Percentiles rank a stretch among this genome's conserved stretches.
Evolutionary conservation across 352 stramenopile genomes (phyloP).

Genomic region (Plasmopara muralis): DNA sequence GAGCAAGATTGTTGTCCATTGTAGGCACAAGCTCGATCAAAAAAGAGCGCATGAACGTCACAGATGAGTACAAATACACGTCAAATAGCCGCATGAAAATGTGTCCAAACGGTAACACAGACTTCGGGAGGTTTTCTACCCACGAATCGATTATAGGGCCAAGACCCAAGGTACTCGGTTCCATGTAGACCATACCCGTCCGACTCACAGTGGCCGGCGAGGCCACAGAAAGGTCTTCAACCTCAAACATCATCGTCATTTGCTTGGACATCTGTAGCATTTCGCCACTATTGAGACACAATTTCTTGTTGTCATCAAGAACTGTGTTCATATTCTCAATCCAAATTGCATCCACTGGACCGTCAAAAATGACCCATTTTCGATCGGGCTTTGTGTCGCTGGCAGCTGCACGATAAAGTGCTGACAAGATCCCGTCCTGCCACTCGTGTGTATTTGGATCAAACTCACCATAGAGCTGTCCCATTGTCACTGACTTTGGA

Average conservation of each 20-base stretch:
- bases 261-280: slow-evolving; percentile 93
- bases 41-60: slow-evolving; percentile 84
- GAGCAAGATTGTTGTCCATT: slow-evolving; percentile 90
- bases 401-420: slow-evolving; percentile 87
- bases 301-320: slow-evolving; percentile 94
- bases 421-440: slow-evolving; percentile 93
- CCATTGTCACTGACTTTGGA: slow-evolving; percentile 93
- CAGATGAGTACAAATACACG: slow-evolving; percentile 84
- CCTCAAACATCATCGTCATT: slow-evolving; percentile 98
- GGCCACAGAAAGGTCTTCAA: slow-evolving; percentile 91
- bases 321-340: slow-evolving; percentile 98
- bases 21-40: slow-evolving; percentile 87
- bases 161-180: slow-evolving; percentile 87
- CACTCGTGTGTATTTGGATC: slow-evolving; percentile 94
- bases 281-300: slow-evolving; percentile 92
- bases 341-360: slow-evolving; percentile 92
- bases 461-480: slow-evolving; percentile 93
- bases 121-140: slow-evolving; percentile 65
- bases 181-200: slow-evolving; percentile 96
- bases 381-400: slow-evolving; percentile 84
- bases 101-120: slow-evolving; percentile 16
- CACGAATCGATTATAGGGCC: slow-evolving; percentile 87
- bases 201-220: slow-evolving; percentile 92
- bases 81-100: slow-evolving; percentile 81
- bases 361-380: slow-evolving; percentile 95